Base-by-base conservation (phyloP, 116 monocot species). In the Posidonia oceanica region DNA sequence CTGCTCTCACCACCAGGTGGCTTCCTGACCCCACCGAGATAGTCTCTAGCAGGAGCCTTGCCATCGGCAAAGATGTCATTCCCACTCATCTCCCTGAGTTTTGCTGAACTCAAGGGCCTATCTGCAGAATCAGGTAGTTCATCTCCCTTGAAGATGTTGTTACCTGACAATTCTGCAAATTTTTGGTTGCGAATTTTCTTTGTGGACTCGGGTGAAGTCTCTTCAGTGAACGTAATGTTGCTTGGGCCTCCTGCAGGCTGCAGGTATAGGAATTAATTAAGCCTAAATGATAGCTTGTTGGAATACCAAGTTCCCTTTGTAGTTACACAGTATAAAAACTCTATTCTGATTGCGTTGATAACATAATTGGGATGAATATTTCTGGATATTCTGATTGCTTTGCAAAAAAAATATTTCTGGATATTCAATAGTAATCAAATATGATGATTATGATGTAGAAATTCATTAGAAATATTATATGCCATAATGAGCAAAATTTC, bases 181-280 rank as follows among this genome's bases (percentile, higher is more conserved):
- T 87, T 91, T 75, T 87, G 87, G 55, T 67, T 74, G 59, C 77
- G 71, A 18, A 85, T 85, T 66, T 87, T 91, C 83, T 80, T 87
- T 5, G 83, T 61, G 4, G 87, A 83, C 77, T 75, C 83, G 5
- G 61, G 62, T 52, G 69, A 79, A 16, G 71, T 10, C 22, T 83
- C 73, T 2, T 91, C 82, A 11, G 75, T 37, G 48, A 77, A 79
- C 21, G 68, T 21, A 20, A 83, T 72, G 67, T 69, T 86, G 74
- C 80, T 82, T 17, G 65, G 80, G 10, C 82, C 84, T 39, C 84
- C 80, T n/a, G 80, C 74, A 39, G 77, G 78, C 91, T 91, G 59
- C 36, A 81, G 16, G 0, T 22, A 54, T 10, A 76, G 52, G 17
- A 20, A 1, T 8, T 39, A 3, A 17, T 39, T 39, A n/a, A 39